These are phyloP conservation scores for Leishmania turanica DNA, from an alignment of 208 protist genomes.

Conservation along the genomic window DNA sequence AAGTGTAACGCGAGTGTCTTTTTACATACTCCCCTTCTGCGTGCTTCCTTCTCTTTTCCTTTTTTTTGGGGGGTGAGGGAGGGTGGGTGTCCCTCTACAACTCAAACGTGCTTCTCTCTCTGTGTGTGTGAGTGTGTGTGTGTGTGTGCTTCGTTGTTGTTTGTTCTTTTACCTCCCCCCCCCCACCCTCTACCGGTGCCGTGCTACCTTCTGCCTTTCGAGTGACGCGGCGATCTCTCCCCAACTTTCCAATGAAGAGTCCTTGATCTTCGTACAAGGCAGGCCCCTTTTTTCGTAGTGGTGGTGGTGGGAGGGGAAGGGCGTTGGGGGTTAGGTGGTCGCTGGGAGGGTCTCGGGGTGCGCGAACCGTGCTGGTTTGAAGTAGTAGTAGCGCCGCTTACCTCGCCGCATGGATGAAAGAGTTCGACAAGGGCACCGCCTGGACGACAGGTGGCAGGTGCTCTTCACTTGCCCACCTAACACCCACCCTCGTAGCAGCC, in stretches of 20 bases:
- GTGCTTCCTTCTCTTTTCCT: neutral
- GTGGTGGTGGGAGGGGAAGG: too few species aligned
- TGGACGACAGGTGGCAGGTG: neutral
- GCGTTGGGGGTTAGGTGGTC: neutral
- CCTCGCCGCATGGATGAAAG: slow-evolving; percentile 1
- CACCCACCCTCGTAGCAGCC: neutral
- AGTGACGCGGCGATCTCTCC: neutral
- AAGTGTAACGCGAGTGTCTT: neutral
- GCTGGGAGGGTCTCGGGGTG: neutral
- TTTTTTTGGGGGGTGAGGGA: neutral
- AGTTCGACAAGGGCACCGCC: neutral
- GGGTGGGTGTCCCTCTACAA: neutral
- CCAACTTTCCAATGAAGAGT: neutral
- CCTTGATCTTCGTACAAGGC: neutral
- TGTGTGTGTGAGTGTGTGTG: neutral
- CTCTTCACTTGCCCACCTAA: neutral
- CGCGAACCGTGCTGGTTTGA: slow-evolving; percentile 11
- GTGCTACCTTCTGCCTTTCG: neutral
- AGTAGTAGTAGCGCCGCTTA: neutral
- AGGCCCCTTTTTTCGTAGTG: neutral
- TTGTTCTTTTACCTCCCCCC: neutral
- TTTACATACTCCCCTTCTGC: neutral
- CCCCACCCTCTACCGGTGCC: neutral
- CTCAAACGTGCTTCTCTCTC: neutral
- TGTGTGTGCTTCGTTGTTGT: neutral